A percentile compares a stretch with the other conserved stretches of the same genome.
These are phyloP conservation scores for Eucalyptus fibrosa DNA, from an alignment of 345 rosid species.

Conservation along the genomic window DNA sequence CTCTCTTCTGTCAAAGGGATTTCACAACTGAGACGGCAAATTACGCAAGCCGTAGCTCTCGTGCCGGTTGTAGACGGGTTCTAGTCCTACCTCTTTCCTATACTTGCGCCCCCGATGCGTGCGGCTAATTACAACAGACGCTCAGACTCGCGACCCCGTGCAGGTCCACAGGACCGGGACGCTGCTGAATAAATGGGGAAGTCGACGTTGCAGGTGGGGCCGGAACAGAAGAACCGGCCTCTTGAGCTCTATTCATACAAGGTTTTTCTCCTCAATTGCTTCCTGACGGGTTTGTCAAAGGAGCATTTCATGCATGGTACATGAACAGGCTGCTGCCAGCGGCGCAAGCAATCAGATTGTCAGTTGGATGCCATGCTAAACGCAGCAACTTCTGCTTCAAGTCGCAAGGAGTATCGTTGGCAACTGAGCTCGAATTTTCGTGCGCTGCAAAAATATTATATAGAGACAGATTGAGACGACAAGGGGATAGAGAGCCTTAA, in stretches of 20 bases:
- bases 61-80: not conserved
- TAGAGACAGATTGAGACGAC: not conserved
- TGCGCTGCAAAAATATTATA: conserved; percentile 6
- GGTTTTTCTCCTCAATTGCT: not conserved
- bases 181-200: not conserved
- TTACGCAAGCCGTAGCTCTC: not conserved
- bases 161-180: not conserved
- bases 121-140: not conserved
- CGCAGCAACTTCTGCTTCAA: conserved; percentile 38
- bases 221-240: not conserved
- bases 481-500: not conserved
- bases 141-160: not conserved
- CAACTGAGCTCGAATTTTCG: conserved; percentile 10
- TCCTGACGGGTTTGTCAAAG: not conserved
- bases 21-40: not conserved
- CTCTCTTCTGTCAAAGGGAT: not conserved
- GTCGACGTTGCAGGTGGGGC: not conserved
- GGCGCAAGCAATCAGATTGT: conserved; percentile 43
- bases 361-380: conserved; percentile 51
- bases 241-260: not conserved
- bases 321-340: conserved; percentile 49
- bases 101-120: not conserved
- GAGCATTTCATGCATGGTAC: conserved; percentile 21
- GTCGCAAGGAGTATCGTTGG: conserved; percentile 10
- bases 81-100: not conserved